A percentile compares a stretch with the other conserved stretches of the same genome.
Conservation (phyloP, 192 early-diverging fungal species). For the Linnemannia zychae region DNA sequence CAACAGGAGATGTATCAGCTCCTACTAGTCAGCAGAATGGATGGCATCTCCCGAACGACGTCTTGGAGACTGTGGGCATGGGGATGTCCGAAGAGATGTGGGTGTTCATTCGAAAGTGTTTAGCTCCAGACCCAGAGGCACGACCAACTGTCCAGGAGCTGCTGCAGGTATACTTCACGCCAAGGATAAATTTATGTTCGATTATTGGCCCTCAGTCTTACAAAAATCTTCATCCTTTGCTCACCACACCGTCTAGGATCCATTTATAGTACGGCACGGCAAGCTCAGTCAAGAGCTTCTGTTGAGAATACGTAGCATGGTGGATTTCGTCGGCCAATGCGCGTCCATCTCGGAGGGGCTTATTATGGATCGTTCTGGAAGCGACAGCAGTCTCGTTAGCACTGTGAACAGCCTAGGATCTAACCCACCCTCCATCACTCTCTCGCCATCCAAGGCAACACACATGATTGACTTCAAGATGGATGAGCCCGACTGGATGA, state of each 20-base stretch:
- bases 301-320: slow-evolving; percentile 29
- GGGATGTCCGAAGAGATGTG: slow-evolving; percentile 52
- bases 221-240: neutral
- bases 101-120: slow-evolving; percentile 38
- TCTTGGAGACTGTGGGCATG: slow-evolving; percentile 20
- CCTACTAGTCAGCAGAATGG: neutral
- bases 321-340: slow-evolving; percentile 50
- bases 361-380: neutral
- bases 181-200: neutral
- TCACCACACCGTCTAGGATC: slow-evolving; percentile 15
- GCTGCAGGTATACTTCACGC: slow-evolving; percentile 15
- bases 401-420: neutral
- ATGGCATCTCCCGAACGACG: neutral
- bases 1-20: neutral
- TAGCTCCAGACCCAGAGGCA: slow-evolving; percentile 39
- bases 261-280: slow-evolving; percentile 27
- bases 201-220: neutral
- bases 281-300: slow-evolving; percentile 18
- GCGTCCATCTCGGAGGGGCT: slow-evolving; percentile 13
- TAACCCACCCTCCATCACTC: slow-evolving; percentile 8
- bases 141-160: slow-evolving; percentile 40
- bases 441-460: slow-evolving; percentile 41
- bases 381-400: neutral
- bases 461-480: slow-evolving; percentile 33
- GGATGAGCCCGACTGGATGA: slow-evolving; percentile 28